Percentiles rank a stretch among this genome's conserved stretches.
Evolutionary conservation across 1,284 basidiomycete species (phyloP).

Genomic region (Cutaneotrichosporon sp.): DNA sequence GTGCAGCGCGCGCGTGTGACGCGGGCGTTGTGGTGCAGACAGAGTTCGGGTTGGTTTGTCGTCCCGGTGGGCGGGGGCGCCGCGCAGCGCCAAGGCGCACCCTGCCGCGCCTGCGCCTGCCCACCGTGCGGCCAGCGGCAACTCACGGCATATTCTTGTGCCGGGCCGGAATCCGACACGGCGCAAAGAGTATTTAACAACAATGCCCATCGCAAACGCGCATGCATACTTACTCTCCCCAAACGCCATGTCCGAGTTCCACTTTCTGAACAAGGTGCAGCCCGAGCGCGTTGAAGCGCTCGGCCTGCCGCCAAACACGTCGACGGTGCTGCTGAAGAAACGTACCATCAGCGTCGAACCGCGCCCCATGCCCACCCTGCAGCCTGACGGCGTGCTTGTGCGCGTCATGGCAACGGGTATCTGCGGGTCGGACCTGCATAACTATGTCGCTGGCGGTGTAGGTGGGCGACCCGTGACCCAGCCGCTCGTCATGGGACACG

Average conservation of each 20-base stretch:
- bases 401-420: conserved; percentile 41
- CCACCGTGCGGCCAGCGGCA: not conserved
- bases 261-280: conserved; percentile 34
- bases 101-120: too few relatives aligned
- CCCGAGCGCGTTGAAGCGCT: conserved; percentile 33
- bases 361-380: conserved; percentile 37
- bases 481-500: conserved; percentile 49
- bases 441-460: conserved; percentile 40
- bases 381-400: conserved; percentile 45
- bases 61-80: too few relatives aligned
- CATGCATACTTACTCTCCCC: too few relatives aligned
- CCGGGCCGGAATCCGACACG: not conserved
- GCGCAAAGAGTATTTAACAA: not conserved
- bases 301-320: conserved; percentile 33
- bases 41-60: too few relatives aligned
- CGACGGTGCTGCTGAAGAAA: conserved; percentile 39
- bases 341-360: conserved; percentile 31
- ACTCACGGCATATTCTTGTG: not conserved
- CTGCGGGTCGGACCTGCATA: conserved; percentile 44
- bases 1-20: too few relatives aligned
- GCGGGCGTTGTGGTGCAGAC: too few relatives aligned
- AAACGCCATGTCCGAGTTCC: conserved; percentile 34
- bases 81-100: too few relatives aligned
- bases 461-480: conserved; percentile 41
- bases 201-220: too few relatives aligned